A percentile compares a stretch with the other conserved stretches of the same genome.
phyloP scores from a whole-genome alignment of 495 filamentous ascomycete genomes.

The Aspergillus steynii region DNA sequence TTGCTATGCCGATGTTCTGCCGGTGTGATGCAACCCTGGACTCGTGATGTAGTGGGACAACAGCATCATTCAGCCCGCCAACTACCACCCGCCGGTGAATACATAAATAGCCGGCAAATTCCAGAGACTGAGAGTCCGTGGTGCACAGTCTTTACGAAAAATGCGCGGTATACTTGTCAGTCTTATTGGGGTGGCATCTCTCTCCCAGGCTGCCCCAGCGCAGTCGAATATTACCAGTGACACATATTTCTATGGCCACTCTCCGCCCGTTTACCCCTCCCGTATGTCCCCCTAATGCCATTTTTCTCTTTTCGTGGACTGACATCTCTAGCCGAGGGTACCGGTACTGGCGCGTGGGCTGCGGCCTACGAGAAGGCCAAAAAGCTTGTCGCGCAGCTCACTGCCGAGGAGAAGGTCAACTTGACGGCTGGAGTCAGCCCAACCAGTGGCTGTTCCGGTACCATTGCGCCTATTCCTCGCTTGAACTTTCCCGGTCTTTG shows the following conservation, averaged over 20 bases:
- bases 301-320: background rate
- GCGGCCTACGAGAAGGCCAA: slow-evolving; percentile 50
- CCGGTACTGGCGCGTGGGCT: slow-evolving; percentile 59
- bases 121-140: background rate
- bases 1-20: background rate
- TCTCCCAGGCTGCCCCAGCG: slow-evolving; percentile 6
- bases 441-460: slow-evolving; percentile 58
- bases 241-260: slow-evolving; percentile 55
- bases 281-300: slow-evolving; percentile 25
- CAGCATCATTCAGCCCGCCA: background rate
- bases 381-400: slow-evolving; percentile 55
- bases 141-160: background rate
- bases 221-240: slow-evolving; percentile 24
- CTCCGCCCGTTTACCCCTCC: slow-evolving; percentile 55
- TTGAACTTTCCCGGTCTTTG: slow-evolving; percentile 63
- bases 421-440: slow-evolving; percentile 56
- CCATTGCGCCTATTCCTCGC: slow-evolving; percentile 50
- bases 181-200: slow-evolving; percentile 10
- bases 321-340: slow-evolving; percentile 20
- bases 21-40: background rate
- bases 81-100: background rate
- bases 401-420: slow-evolving; percentile 58
- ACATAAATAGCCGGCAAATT: background rate
- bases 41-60: background rate
- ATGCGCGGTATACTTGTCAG: slow-evolving; percentile 3